phyloP scores from a whole-genome alignment of 345 rosid species.

The Gossypium arboreum region DNA sequence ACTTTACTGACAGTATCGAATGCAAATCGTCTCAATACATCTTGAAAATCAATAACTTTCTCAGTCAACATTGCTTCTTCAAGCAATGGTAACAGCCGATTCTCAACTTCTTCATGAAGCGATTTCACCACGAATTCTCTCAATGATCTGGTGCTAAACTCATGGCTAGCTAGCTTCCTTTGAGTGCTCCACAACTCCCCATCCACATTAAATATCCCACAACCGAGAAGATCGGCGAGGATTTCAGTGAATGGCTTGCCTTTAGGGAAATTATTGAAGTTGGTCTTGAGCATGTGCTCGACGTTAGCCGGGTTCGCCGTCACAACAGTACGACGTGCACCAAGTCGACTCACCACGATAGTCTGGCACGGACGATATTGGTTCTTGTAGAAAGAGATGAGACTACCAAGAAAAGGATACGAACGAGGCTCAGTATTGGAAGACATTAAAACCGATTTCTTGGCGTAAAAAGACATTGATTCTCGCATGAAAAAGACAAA shows the following conservation, averaged over 20 bases:
- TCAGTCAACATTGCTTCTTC: slow-evolving; percentile 29
- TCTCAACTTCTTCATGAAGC: slow-evolving; percentile 38
- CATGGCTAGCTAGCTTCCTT: slow-evolving; percentile 51
- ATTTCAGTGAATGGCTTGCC: slow-evolving; percentile 83
- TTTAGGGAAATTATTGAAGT: slow-evolving; percentile 80
- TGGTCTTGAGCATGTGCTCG: slow-evolving; percentile 73
- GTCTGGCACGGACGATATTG: slow-evolving; percentile 54
- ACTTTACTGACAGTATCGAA: slow-evolving; percentile 51
- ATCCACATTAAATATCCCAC: slow-evolving; percentile 67
- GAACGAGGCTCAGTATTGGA: slow-evolving; percentile 35
- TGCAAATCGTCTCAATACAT: slow-evolving; percentile 49
- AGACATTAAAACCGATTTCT: slow-evolving; percentile 17
- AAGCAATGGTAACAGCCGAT: slow-evolving; percentile 41
- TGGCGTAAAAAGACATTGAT: neutral
- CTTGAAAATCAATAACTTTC: slow-evolving; percentile 49
- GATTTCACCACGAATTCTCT: slow-evolving; percentile 35
- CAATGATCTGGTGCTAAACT: slow-evolving; percentile 43
- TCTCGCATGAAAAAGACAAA: neutral
- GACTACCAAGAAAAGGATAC: slow-evolving; percentile 66
- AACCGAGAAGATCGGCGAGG: slow-evolving; percentile 72
- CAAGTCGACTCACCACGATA: slow-evolving; percentile 53
- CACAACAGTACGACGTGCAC: slow-evolving; percentile 57
- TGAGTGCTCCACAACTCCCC: slow-evolving; percentile 57
- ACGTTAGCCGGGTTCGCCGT: slow-evolving; percentile 76
- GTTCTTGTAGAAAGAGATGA: slow-evolving; percentile 65